Conservation (phyloP, 352 stramenopile genomes). For the Phytophthora fragariaefolia region DNA sequence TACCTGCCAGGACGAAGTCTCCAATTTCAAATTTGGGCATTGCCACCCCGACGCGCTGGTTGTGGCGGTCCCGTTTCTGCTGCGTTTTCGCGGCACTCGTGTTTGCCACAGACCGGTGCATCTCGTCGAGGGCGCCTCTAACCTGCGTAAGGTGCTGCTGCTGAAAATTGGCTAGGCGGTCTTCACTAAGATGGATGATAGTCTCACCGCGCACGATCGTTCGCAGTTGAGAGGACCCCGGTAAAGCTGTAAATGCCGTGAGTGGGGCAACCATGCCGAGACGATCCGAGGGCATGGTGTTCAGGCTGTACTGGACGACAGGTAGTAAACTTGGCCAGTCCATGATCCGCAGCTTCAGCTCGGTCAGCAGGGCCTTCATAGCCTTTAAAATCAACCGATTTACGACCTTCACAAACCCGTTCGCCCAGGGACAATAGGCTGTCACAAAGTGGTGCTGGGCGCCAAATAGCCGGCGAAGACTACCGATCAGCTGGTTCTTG, state of each 20-base stretch:
- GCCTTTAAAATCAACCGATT: not conserved
- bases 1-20: no score
- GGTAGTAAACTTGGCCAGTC: not conserved
- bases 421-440: not conserved
- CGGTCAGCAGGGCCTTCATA: not conserved
- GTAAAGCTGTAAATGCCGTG: not conserved
- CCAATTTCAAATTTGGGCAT: no score
- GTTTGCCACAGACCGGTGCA: not conserved
- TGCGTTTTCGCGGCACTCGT: no score
- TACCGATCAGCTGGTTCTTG: not conserved
- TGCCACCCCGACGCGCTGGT: no score
- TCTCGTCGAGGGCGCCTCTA: not conserved
- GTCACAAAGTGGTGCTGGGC: not conserved
- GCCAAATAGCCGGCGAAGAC: not conserved
- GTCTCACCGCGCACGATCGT: not conserved
- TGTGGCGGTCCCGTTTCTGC: no score
- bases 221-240: not conserved
- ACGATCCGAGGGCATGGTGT: not conserved
- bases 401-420: not conserved
- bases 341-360: not conserved
- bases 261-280: not conserved
- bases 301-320: not conserved
- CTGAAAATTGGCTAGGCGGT: not conserved
- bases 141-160: not conserved
- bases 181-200: not conserved